Evolutionary conservation across 164 flowering plant genomes (phyloP).

Genomic region (Paratinospora sagittata): DNA sequence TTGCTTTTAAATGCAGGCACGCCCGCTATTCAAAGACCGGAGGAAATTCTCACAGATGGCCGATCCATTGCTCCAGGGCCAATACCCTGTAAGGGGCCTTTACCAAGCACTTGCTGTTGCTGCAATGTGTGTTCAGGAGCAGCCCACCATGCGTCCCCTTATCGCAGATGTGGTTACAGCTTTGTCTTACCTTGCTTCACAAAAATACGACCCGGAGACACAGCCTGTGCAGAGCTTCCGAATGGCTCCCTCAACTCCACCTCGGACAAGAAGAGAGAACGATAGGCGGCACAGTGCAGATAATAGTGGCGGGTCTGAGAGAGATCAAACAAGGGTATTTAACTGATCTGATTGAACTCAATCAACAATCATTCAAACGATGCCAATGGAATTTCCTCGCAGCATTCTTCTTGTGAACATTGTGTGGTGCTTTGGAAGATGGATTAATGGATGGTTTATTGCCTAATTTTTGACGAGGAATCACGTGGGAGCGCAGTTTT

Average conservation of each 20-base stretch:
- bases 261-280: constrained; percentile 31
- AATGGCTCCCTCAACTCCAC: constrained; percentile 36
- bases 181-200: constrained; percentile 66
- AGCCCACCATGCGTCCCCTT: constrained; percentile 74
- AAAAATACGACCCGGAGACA: constrained; percentile 42
- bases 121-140: constrained; percentile 92
- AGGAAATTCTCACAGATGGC: constrained; percentile 70
- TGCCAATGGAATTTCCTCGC: not conserved
- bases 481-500: constrained; percentile 10
- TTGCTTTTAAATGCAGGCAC: constrained; percentile 46
- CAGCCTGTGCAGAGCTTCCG: constrained; percentile 40
- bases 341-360: constrained; percentile 2
- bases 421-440: constrained; percentile 9
- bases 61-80: constrained; percentile 74
- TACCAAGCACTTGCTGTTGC: constrained; percentile 93
- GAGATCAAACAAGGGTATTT: constrained; percentile 16
- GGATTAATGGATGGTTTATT: constrained; percentile 9
- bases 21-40: constrained; percentile 74
- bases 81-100: constrained; percentile 66
- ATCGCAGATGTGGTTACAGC: constrained; percentile 92
- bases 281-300: constrained; percentile 19
- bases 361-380: not conserved
- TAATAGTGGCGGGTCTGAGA: constrained; percentile 14
- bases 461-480: not conserved
- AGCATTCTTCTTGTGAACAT: not conserved